Base-by-base conservation (phyloP, 345 rosid genomes). In the Draba incana region DNA sequence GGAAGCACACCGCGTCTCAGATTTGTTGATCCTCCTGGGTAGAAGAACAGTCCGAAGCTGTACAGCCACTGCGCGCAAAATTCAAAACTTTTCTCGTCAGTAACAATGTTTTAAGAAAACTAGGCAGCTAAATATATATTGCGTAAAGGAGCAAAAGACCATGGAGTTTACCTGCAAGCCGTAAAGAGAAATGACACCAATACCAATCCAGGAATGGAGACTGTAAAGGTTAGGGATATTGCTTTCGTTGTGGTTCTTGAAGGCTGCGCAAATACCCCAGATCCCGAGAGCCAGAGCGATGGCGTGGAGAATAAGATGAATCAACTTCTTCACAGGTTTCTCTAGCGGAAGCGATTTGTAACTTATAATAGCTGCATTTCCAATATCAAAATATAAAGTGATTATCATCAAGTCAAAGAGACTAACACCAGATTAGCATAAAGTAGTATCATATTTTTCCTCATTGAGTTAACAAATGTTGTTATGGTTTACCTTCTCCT, bases 161-260 rank as follows among this genome's bases (percentile, higher is more conserved):
- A 72, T 43, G 55, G 42, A 9, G 25, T 52, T 14, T 83, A 92
- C 99, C 97, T 95, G 99, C 63, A 92, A 63, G 57, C 71, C 99
- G 48, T 95, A 95, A 25, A 95, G 94, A 45, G 74, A 77, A 65
- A 95, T 95, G 75, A 86, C 64, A 1, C 72, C 73, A 8, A 95
- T 86, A 7, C 99, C 99, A 50, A 95, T 79, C 99, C 99, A 95
- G 39, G 99, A 92, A 64, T 95, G 98, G 56, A 95, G 72, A 70
- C 99, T 95, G 80, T 95, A 95, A 47, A 95, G 93, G 68, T 92
- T 92, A 68, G 75, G 83, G 54, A 92, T 89, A 15, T 76, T 28
- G 14, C 90, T 88, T 76, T 92, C 98, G 5, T 89, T 95, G 53
- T 95, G 99, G 74, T 67, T 84, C 77, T 86, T 95, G 86, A 95